phyloP scores from a whole-genome alignment of 768 basidiomycete species.

The Trametopsis cervina region DNA sequence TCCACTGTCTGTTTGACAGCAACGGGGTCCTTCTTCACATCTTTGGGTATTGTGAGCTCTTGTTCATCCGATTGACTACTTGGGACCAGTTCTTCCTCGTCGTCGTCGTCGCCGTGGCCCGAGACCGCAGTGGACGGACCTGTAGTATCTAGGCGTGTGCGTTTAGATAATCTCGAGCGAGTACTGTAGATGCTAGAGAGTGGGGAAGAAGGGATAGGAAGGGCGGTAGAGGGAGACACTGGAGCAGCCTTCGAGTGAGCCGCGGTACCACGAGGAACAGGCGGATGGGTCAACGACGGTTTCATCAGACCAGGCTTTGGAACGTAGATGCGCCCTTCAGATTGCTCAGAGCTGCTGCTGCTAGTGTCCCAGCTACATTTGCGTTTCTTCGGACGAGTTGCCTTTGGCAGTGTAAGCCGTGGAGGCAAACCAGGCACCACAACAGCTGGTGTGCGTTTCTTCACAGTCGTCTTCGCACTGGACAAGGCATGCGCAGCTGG shows the following conservation, averaged over 20 bases:
- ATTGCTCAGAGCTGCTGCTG: neutral
- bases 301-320: constrained; percentile 6
- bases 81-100: constrained; percentile 32
- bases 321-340: constrained; percentile 1
- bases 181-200: neutral
- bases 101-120: constrained; percentile 13
- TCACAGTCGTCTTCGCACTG: constrained; percentile 7
- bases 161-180: constrained; percentile 24
- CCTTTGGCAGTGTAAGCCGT: neutral
- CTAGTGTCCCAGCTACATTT: constrained; percentile 4
- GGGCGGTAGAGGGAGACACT: neutral
- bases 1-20: constrained; percentile 32
- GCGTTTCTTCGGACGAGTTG: constrained; percentile 3
- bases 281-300: neutral
- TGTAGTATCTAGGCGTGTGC: constrained; percentile 30
- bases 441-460: neutral
- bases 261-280: neutral
- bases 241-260: neutral
- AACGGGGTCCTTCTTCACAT: constrained; percentile 19
- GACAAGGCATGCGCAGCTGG: neutral
- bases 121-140: constrained; percentile 10
- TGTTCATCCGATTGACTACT: constrained; percentile 66
- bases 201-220: neutral
- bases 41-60: constrained; percentile 37
- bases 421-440: neutral